These are phyloP conservation scores for Suhomyces choctaworum DNA, from an alignment of 1,139 yeast species.

Conservation along the genomic window DNA sequence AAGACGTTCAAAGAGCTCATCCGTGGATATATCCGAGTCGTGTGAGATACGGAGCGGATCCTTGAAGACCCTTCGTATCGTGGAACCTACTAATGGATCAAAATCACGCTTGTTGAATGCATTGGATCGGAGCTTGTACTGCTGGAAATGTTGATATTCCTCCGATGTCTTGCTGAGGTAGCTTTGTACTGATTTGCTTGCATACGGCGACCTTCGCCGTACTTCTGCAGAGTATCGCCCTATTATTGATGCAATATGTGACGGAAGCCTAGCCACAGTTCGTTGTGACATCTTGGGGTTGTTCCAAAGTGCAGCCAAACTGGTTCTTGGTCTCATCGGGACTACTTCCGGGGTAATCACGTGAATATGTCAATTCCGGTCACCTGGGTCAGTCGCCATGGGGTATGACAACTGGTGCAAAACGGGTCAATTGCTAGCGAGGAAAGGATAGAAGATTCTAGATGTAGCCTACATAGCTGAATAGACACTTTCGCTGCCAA, in stretches of 20 bases:
- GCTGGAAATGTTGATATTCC: conserved; percentile 23
- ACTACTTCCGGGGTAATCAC: too few relatives aligned
- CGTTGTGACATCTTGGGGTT: conserved; percentile 21
- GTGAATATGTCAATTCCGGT: neutral
- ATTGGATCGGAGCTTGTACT: conserved; percentile 19
- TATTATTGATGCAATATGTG: conserved; percentile 15
- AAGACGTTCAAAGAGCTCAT: conserved; percentile 12
- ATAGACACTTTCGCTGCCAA: too few relatives aligned
- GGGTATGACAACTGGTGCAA: too few relatives aligned
- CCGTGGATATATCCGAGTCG: conserved; percentile 18
- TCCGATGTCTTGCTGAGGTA: conserved; percentile 20
- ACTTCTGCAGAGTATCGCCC: conserved; percentile 16
- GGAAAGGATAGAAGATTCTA: too few relatives aligned
- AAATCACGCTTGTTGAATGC: conserved; percentile 23
- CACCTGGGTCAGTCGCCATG: neutral
- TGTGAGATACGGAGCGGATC: conserved; percentile 17
- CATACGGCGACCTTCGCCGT: conserved; percentile 1
- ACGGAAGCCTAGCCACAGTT: conserved; percentile 20
- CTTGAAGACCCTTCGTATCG: conserved; percentile 22
- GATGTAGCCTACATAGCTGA: too few relatives aligned
- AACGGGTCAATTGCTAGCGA: too few relatives aligned
- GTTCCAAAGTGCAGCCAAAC: too few relatives aligned
- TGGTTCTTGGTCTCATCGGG: too few relatives aligned
- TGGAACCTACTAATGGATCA: conserved; percentile 21
- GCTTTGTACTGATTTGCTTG: conserved; percentile 14